phyloP scores from a whole-genome alignment of 345 rosid species.

The Rhizophora apiculata region DNA sequence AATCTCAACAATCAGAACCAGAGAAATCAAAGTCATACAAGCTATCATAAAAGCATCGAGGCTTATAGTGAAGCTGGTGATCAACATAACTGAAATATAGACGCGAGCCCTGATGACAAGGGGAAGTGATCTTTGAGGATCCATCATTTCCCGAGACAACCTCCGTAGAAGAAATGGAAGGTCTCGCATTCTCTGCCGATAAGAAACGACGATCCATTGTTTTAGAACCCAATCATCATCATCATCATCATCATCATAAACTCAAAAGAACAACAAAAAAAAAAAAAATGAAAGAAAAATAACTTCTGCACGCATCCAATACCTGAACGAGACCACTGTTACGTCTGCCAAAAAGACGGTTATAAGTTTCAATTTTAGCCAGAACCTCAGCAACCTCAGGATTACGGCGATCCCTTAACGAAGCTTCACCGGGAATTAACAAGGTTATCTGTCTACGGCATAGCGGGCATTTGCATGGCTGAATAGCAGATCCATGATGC shows the following conservation, averaged over 20 bases:
- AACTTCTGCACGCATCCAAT: neutral
- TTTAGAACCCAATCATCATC: neutral
- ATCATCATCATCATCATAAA: neutral
- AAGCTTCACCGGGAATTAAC: constrained; percentile 65
- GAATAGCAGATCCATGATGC: constrained; percentile 67
- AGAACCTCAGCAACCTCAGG: constrained; percentile 46
- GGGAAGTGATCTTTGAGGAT: constrained; percentile 89
- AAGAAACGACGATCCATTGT: neutral
- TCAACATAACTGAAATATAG: constrained; percentile 71
- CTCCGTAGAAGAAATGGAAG: constrained; percentile 85
- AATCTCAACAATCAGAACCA: neutral
- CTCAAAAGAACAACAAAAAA: neutral
- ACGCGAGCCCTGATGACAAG: constrained; percentile 76
- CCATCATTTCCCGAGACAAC: constrained; percentile 66
- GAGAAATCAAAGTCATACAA: neutral
- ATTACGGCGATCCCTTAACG: constrained; percentile 44
- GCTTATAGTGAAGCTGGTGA: neutral
- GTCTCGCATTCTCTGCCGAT: constrained; percentile 72
- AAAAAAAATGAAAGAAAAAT: neutral
- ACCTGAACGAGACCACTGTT: constrained; percentile 63
- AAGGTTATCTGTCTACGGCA: constrained; percentile 85
- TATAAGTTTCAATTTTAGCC: constrained; percentile 57
- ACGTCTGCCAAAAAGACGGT: constrained; percentile 64
- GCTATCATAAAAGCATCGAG: neutral
- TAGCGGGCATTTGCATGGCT: constrained; percentile 79